Evolutionary conservation across 306 rosid species (phyloP).

Genomic region (Herpetospermum pedunculosum): DNA sequence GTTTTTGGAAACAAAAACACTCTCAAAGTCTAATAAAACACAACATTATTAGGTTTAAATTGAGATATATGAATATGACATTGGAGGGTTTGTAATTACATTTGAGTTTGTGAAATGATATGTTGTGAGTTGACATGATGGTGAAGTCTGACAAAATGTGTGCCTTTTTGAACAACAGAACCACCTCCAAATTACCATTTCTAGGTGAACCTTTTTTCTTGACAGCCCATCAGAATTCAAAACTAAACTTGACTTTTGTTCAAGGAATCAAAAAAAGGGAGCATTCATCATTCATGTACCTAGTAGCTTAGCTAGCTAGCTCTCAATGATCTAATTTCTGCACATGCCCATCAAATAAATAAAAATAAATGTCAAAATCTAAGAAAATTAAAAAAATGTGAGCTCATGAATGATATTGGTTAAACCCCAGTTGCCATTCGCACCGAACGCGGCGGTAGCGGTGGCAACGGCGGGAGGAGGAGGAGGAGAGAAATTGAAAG

Average conservation of each 20-base stretch:
- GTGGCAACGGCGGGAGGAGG: neutral
- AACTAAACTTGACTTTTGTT: neutral
- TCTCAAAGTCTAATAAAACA: neutral
- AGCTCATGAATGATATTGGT: neutral
- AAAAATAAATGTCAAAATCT: neutral
- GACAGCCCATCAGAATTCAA: neutral
- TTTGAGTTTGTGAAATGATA: neutral
- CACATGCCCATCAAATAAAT: constrained; percentile 1
- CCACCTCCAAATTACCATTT: neutral
- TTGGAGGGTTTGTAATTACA: neutral
- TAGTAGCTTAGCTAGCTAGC: no score
- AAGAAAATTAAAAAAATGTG: neutral
- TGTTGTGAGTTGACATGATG: neutral
- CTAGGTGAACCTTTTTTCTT: neutral
- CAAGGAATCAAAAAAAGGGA: neutral
- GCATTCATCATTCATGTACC: neutral
- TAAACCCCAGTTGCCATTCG: neutral
- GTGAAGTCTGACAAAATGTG: neutral
- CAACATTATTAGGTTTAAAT: no score
- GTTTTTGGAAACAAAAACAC: neutral
- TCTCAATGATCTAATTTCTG: no score
- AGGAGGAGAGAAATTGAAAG: no score
- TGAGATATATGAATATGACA: no score
- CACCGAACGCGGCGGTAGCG: neutral
- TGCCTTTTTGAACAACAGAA: neutral